Percentiles rank a stretch among this genome's conserved stretches.
phyloP scores from a whole-genome alignment of 148 eudicot genomes.

The Drosera capensis region DNA sequence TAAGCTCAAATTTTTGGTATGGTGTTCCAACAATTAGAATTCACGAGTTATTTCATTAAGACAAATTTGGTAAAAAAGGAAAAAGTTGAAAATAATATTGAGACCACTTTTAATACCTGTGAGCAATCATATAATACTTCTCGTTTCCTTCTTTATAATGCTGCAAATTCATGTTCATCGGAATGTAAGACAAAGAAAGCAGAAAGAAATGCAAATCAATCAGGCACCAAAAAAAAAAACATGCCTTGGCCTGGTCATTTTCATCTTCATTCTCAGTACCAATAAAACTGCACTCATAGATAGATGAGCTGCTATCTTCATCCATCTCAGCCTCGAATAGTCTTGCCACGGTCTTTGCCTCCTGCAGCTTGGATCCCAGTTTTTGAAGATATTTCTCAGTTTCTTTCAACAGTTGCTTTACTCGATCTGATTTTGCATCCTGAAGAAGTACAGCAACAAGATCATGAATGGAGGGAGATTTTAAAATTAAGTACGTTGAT shows the following conservation, averaged over 20 bases:
- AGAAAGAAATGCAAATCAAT: background rate
- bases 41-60: background rate
- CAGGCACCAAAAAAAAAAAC: background rate
- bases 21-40: too few relatives aligned
- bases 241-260: slow-evolving; percentile 87
- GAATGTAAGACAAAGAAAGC: slow-evolving; percentile 1
- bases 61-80: slow-evolving; percentile 4
- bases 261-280: slow-evolving; percentile 64
- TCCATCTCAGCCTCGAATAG: slow-evolving; percentile 51
- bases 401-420: slow-evolving; percentile 82
- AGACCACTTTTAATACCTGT: slow-evolving; percentile 43
- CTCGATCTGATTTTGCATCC: slow-evolving; percentile 99
- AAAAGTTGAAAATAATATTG: background rate
- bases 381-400: slow-evolving; percentile 90
- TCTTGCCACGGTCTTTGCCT: slow-evolving; percentile 44
- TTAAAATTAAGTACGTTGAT: background rate
- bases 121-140: slow-evolving; percentile 94
- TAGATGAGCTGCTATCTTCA: slow-evolving; percentile 28
- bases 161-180: slow-evolving; percentile 30
- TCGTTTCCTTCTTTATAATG: slow-evolving; percentile 98
- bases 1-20: too few relatives aligned
- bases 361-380: slow-evolving; percentile 80
- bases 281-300: slow-evolving; percentile 38
- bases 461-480: background rate
- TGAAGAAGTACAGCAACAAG: slow-evolving; percentile 9